Percentiles rank a stretch among this genome's conserved stretches.
Evolutionary conservation across 179 eudicot genomes (phyloP).

Genomic region (Corrigiola litoralis): DNA sequence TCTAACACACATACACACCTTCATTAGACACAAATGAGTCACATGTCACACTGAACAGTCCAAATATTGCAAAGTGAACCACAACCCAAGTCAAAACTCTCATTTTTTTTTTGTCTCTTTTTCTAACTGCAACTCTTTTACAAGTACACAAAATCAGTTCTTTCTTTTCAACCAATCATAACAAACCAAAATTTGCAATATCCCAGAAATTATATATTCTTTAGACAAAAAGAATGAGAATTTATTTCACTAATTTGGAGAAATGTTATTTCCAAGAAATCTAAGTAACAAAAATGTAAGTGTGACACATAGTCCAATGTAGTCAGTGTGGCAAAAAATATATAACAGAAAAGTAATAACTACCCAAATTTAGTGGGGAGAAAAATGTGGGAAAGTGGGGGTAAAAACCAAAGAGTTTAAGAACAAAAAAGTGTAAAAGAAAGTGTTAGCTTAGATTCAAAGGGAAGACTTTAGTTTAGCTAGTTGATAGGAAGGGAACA

Average conservation of each 20-base stretch:
- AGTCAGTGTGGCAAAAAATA: not conserved
- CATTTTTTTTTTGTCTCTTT: constrained; percentile 29
- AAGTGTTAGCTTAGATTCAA: constrained; percentile 51
- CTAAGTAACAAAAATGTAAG: not conserved
- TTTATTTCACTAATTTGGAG: constrained; percentile 22
- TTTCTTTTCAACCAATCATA: constrained; percentile 20
- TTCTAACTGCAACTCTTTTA: not conserved
- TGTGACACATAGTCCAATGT: constrained; percentile 7
- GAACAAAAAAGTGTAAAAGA: not conserved
- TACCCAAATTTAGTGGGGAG: no score
- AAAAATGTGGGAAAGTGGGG: not conserved
- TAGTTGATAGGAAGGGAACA: not conserved
- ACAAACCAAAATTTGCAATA: not conserved
- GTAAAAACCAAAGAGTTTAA: not conserved
- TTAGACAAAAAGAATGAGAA: not conserved
- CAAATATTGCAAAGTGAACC: constrained; percentile 38
- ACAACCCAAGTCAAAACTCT: constrained; percentile 31
- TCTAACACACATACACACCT: constrained; percentile 42
- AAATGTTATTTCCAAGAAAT: constrained; percentile 25
- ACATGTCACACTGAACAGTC: constrained; percentile 32
- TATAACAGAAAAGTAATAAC: not conserved
- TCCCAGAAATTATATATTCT: not conserved
- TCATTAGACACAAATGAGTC: constrained; percentile 52
- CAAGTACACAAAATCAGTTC: not conserved
- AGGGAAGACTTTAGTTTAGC: constrained; percentile 32